A percentile compares a stretch with the other conserved stretches of the same genome.
These are phyloP conservation scores for Rhizopus delemar DNA, from an alignment of 371 early-diverging fungal genomes.

Conservation along the genomic window DNA sequence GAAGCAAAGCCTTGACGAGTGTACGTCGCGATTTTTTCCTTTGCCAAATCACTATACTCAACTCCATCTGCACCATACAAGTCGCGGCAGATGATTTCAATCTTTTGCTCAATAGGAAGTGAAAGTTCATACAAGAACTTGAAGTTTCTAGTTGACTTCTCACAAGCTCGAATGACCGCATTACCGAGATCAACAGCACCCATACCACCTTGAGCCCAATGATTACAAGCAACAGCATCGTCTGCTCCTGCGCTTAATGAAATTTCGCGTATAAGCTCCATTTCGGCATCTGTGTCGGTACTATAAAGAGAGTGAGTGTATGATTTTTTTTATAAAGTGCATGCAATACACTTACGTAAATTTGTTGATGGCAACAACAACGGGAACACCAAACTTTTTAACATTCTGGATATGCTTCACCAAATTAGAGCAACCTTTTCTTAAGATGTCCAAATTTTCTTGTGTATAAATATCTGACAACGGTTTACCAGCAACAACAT, in stretches of 20 bases:
- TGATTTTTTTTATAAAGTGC: neutral
- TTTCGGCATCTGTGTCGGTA: slow-evolving; percentile 86
- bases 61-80: slow-evolving; percentile 96
- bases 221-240: slow-evolving; percentile 82
- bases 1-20: slow-evolving; percentile 81
- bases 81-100: slow-evolving; percentile 85
- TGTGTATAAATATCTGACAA: slow-evolving; percentile 83
- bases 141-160: slow-evolving; percentile 58
- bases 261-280: slow-evolving; percentile 69
- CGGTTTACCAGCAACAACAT: slow-evolving; percentile 92
- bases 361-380: slow-evolving; percentile 92
- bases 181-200: slow-evolving; percentile 90
- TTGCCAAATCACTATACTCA: slow-evolving; percentile 78
- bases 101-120: slow-evolving; percentile 82
- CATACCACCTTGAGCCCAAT: slow-evolving; percentile 92
- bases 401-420: slow-evolving; percentile 90
- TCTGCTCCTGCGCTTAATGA: slow-evolving; percentile 86
- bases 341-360: slow-evolving; percentile 57
- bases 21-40: slow-evolving; percentile 79
- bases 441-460: slow-evolving; percentile 83
- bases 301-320: slow-evolving; percentile 12
- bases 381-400: slow-evolving; percentile 85
- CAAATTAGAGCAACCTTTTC: slow-evolving; percentile 84
- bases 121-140: slow-evolving; percentile 84
- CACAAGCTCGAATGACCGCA: slow-evolving; percentile 80